Conservation (phyloP, 106 monocot genomes). For the Hemerocallis citrina region DNA sequence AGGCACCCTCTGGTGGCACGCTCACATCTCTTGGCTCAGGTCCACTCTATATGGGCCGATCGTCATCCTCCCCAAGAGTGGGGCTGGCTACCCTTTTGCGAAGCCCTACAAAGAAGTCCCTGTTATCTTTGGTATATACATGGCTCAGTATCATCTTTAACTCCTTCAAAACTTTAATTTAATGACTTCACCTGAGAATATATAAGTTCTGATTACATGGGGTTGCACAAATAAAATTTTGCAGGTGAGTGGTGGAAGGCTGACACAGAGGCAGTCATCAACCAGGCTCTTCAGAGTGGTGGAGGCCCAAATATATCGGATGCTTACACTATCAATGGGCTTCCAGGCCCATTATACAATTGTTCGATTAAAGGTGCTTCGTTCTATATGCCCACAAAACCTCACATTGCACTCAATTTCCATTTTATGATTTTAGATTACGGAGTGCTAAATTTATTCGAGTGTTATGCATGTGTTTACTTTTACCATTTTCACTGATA, state of each 20-base stretch:
- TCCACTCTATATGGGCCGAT: constrained; percentile 5
- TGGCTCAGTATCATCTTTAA: too few relatives aligned
- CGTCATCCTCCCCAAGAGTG: neutral
- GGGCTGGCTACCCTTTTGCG: constrained; percentile 1
- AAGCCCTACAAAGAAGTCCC: constrained; percentile 12
- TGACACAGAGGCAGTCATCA: constrained; percentile 5
- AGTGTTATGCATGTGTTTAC: neutral
- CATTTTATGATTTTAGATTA: neutral
- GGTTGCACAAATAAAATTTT: too few relatives aligned
- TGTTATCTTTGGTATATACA: constrained; percentile 7
- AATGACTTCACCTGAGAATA: too few relatives aligned
- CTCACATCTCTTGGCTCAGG: neutral
- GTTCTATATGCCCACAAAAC: too few relatives aligned
- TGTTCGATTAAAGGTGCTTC: constrained; percentile 1
- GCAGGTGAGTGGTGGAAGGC: constrained; percentile 3
- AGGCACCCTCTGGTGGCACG: constrained; percentile 15
- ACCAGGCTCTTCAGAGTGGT: constrained; percentile 8
- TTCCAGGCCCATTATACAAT: neutral
- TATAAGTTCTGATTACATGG: too few relatives aligned
- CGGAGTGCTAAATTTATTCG: too few relatives aligned
- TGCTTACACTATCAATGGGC: neutral
- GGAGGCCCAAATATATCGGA: constrained; percentile 1
- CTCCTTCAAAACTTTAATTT: too few relatives aligned
- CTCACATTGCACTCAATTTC: neutral
- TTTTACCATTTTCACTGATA: neutral